Conservation (phyloP, 495 filamentous ascomycete species). For the Pseudomonodictys pantanalensis region DNA sequence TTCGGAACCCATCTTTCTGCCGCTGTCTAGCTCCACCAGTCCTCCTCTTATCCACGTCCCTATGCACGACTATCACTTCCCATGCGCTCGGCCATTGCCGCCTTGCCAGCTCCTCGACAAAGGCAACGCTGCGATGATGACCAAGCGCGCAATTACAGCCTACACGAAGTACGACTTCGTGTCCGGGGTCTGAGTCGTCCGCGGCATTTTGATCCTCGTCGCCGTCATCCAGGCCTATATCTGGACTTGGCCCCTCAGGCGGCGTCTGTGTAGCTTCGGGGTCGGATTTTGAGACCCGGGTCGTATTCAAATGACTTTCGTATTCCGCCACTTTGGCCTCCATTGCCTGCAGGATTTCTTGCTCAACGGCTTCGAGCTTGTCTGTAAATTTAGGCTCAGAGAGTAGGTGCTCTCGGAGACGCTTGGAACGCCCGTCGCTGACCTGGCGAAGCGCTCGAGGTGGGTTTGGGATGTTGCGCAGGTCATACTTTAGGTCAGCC, state of each 20-base stretch:
- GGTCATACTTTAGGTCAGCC: conserved; percentile 26
- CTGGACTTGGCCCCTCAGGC: not conserved
- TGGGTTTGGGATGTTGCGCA: conserved; percentile 23
- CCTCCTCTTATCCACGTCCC: conserved; percentile 16
- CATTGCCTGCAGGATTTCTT: conserved; percentile 12
- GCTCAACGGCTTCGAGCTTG: conserved; percentile 11
- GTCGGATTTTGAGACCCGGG: not conserved
- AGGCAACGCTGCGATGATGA: conserved; percentile 23
- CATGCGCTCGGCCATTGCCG: conserved; percentile 19
- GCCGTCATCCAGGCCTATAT: not conserved
- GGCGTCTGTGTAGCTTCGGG: no score
- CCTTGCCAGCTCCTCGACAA: conserved; percentile 22
- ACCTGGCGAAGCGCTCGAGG: conserved; percentile 14
- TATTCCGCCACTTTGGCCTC: conserved; percentile 2
- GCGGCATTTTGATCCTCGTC: not conserved
- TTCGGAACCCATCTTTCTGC: conserved; percentile 4
- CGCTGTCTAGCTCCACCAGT: conserved; percentile 3
- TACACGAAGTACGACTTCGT: conserved; percentile 14
- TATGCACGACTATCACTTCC: conserved; percentile 10
- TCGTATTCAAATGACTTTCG: not conserved
- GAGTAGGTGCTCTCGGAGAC: conserved; percentile 16
- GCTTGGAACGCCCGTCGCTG: conserved; percentile 24
- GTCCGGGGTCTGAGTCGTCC: not conserved
- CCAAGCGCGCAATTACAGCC: conserved; percentile 31
- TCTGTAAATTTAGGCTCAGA: conserved; percentile 5